Base-by-base conservation (phyloP, 208 protist species). In the Borovskyia barvae region DNA sequence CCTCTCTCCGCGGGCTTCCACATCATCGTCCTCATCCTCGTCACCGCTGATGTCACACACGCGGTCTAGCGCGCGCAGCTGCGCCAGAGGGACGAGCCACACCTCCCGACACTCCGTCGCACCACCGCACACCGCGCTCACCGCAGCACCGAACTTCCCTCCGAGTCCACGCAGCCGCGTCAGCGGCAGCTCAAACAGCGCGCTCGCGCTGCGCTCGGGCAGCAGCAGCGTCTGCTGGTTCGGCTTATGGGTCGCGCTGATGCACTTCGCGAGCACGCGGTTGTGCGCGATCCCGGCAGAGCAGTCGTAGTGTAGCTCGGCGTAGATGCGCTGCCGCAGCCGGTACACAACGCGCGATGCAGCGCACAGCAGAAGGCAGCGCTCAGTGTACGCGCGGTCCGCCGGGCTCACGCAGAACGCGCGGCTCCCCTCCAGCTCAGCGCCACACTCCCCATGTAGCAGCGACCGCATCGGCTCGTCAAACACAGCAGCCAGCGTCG, bases 281-380 rank as follows among this genome's bases (percentile, higher is more conserved):
- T 91, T 94, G 69, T 91, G 79, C 46, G 87, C 77, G 52, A 96
- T 87, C 22, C 90, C 90, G 20, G 87, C 90, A 29, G 78, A 89
- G 76, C 82, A 92, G 36, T 91, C 84, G 70, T 90, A 96, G 43
- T 77, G 72, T 50, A 92, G 77, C 53, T 82, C 73, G 12, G 59
- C 47, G 52, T 72, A 67, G 49, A 95, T 77, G 30, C 49, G 48
- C 48, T 54, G 37, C 28, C 54, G 54, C 22, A 60, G 36, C 40
- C 54, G 54, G 11, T 24, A 30, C 54, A 60, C 54, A 15, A 60
- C 41, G 11, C 54, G 54, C 54, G 54, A 60, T n/a, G 82, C 88
- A 30, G 82, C 84, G 48, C 66, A 77, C 54, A 92, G 73, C 40
- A 90, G 75, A 42, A 82, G 47, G 46, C 59, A 64, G 56, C 79